Evolutionary conservation across 1,284 basidiomycete genomes (phyloP).

Genomic region (Porogramme epimiltina): DNA sequence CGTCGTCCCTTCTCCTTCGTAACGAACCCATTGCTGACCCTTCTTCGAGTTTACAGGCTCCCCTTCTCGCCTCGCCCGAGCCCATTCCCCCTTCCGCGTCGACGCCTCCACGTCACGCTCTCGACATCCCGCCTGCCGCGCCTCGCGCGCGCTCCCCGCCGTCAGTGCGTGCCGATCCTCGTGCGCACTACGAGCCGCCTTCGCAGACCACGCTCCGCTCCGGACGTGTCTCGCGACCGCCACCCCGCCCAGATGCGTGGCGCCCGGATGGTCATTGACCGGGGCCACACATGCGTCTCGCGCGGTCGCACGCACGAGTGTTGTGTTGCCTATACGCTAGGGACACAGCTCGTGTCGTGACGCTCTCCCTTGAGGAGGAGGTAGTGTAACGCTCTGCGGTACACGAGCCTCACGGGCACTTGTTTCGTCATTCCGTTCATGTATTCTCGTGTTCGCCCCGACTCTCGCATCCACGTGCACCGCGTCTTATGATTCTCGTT

Average conservation of each 20-base stretch:
- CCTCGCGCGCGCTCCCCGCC: slow-evolving; percentile 3
- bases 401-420: too few relatives aligned
- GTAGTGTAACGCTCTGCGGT: slow-evolving; percentile 3
- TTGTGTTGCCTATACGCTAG: neutral
- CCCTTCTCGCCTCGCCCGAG: neutral
- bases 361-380: slow-evolving; percentile 11
- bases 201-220: slow-evolving; percentile 13
- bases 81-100: neutral
- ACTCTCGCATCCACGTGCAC: too few relatives aligned
- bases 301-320: neutral
- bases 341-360: neutral
- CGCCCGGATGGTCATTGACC: slow-evolving; percentile 5
- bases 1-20: neutral
- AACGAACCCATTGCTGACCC: neutral
- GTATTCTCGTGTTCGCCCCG: too few relatives aligned
- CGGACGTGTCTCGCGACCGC: slow-evolving; percentile 10
- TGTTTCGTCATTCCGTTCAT: too few relatives aligned
- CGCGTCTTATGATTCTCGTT: too few relatives aligned
- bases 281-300: neutral
- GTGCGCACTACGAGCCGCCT: slow-evolving; percentile 7
- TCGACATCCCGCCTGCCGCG: slow-evolving; percentile 4
- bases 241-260: slow-evolving; percentile 4
- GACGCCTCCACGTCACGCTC: neutral
- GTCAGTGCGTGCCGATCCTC: slow-evolving; percentile 2
- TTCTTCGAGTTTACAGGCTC: neutral